Evolutionary conservation across 768 basidiomycete species (phyloP).

Genomic region (Naganishia antarctica): DNA sequence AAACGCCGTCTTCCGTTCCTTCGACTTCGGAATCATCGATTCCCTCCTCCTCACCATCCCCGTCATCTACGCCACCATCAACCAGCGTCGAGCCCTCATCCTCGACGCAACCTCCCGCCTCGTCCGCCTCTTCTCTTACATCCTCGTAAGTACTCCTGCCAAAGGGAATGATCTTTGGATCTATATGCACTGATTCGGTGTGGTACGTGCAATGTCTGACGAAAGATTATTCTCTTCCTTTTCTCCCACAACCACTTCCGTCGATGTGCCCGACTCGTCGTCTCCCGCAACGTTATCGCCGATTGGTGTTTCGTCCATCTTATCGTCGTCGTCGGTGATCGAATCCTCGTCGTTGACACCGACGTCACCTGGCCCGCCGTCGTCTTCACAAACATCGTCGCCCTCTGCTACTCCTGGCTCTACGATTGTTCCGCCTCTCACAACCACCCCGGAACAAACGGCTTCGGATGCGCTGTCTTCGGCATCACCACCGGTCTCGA

Average conservation of each 20-base stretch:
- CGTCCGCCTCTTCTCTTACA: no score
- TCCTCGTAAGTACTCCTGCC: constrained; percentile 13
- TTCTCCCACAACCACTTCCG: not conserved
- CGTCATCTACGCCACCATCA: constrained; percentile 1
- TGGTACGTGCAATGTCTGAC: constrained; percentile 5
- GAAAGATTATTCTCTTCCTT: not conserved
- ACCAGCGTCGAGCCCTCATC: not conserved
- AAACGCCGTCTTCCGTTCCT: not conserved
- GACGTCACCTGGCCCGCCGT: not conserved
- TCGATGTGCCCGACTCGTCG: not conserved
- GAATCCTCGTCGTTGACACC: not conserved
- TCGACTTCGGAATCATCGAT: not conserved
- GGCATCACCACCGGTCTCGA: not conserved
- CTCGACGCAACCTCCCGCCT: not conserved
- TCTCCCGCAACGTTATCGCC: not conserved
- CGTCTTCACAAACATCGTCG: not conserved
- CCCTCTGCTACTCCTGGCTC: not conserved
- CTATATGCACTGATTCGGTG: not conserved
- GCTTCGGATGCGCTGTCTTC: not conserved
- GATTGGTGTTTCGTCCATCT: no score
- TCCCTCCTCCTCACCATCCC: constrained; percentile 2
- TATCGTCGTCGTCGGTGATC: no score
- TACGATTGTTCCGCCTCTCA: not conserved
- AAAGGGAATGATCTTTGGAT: not conserved
- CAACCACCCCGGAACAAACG: not conserved